Evolutionary conservation across 1,284 basidiomycete species (phyloP).

Genomic region (Cutaneotrichosporon dermatis): DNA sequence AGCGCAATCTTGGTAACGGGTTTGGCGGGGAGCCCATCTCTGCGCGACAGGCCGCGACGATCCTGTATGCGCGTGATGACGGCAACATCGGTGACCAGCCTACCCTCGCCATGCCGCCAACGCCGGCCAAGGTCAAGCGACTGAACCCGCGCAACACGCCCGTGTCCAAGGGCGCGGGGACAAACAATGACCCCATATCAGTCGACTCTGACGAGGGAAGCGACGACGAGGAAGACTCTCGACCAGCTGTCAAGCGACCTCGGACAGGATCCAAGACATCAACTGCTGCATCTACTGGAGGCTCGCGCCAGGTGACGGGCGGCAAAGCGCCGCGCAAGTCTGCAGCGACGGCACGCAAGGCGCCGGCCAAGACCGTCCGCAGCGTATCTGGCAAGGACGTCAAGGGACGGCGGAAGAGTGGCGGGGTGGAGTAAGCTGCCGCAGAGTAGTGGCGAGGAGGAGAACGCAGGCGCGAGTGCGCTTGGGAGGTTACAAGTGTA

Average conservation of each 20-base stretch:
- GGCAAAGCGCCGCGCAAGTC: constrained; percentile 21
- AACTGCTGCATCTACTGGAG: no score
- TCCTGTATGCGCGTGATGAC: constrained; percentile 23
- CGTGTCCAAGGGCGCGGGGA: constrained; percentile 17
- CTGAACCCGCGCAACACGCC: constrained; percentile 8
- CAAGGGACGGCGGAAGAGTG: constrained; percentile 9
- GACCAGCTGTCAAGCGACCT: constrained; percentile 23
- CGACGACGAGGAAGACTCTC: constrained; percentile 11
- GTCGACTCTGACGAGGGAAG: constrained; percentile 31
- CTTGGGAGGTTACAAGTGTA: no score
- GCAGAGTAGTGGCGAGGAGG: background rate
- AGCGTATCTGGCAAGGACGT: constrained; percentile 6
- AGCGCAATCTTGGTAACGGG: constrained; percentile 41
- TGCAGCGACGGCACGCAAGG: constrained; percentile 6
- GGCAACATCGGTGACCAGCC: constrained; percentile 6
- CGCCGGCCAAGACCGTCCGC: constrained; percentile 3
- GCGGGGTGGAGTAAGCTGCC: background rate
- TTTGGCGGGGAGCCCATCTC: constrained; percentile 34
- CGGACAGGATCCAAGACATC: constrained; percentile 16
- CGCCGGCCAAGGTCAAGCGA: constrained; percentile 8
- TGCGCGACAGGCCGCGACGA: constrained; percentile 28
- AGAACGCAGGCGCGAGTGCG: no score
- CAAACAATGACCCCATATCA: constrained; percentile 36
- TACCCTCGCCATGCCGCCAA: constrained; percentile 13
- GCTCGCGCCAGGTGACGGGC: constrained; percentile 21